Evolutionary conservation across 2,329 filamentous ascomycete species (phyloP).

Genomic region (Verticillium nubilum): DNA sequence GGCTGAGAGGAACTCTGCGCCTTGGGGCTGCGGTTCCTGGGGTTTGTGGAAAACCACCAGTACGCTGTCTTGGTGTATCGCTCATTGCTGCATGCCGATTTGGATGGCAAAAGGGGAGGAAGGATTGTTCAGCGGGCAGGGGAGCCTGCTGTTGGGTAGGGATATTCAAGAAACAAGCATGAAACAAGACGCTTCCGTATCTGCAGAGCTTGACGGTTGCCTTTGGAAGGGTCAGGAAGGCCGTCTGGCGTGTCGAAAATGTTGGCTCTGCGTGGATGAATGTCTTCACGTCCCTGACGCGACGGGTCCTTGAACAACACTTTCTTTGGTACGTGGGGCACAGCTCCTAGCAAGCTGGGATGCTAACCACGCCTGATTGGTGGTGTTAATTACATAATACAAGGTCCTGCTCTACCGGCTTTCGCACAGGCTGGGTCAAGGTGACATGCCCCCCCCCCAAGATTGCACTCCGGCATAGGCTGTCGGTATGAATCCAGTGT

Average conservation of each 20-base stretch:
- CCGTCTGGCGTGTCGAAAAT: background rate
- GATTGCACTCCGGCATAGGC: no score
- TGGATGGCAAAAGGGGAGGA: background rate
- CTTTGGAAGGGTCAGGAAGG: background rate
- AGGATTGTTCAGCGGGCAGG: background rate
- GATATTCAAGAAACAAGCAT: background rate
- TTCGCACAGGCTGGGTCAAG: background rate
- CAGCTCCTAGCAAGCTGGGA: background rate
- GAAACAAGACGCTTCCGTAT: background rate
- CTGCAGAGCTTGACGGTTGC: background rate
- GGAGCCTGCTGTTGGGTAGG: background rate
- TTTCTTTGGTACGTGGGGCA: background rate
- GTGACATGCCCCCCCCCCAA: no score
- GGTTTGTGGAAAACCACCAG: constrained; percentile 74
- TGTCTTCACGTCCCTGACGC: background rate
- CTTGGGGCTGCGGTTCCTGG: constrained; percentile 47
- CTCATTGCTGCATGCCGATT: constrained; percentile 55
- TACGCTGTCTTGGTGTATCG: constrained; percentile 75
- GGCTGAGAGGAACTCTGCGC: constrained; percentile 22
- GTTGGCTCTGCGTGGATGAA: background rate
- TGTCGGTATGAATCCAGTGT: no score
- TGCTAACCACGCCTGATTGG: background rate
- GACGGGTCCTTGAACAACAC: background rate
- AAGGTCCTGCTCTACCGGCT: background rate
- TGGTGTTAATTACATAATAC: background rate